These are phyloP conservation scores for Pharus latifolius DNA, from an alignment of 176 grass and related monocot species.

Conservation along the genomic window DNA sequence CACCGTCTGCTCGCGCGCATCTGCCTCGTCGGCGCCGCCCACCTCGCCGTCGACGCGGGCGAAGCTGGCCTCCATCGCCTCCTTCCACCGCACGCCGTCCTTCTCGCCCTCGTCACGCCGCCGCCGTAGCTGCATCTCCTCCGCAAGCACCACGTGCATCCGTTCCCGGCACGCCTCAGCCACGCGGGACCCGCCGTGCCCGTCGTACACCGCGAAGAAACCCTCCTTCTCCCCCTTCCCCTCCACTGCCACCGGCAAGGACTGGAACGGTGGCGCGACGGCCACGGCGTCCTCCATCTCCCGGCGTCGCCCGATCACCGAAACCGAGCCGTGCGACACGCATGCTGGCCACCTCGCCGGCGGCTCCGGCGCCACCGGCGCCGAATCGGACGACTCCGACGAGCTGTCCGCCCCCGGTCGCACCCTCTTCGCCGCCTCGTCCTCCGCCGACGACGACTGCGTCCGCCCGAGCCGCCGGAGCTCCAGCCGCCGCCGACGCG, in stretches of 20 bases:
- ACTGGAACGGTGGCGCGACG: slow-evolving; percentile 6
- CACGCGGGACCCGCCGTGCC: slow-evolving; percentile 40
- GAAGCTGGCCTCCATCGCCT: slow-evolving; percentile 49
- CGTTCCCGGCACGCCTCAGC: slow-evolving; percentile 35
- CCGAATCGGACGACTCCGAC: neutral
- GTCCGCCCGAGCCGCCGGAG: neutral
- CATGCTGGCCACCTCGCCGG: neutral
- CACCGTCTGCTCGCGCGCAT: neutral
- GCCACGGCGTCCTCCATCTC: slow-evolving; percentile 55
- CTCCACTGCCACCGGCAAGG: neutral
- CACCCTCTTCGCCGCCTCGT: slow-evolving; percentile 1
- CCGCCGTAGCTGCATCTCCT: slow-evolving; percentile 34
- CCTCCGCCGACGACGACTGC: neutral
- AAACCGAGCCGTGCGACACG: slow-evolving; percentile 25
- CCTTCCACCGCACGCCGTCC: slow-evolving; percentile 25
- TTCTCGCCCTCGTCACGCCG: neutral
- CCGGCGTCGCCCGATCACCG: slow-evolving; percentile 31
- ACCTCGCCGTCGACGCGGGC: slow-evolving; percentile 59
- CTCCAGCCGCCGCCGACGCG: slow-evolving; percentile 18
- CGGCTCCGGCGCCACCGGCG: slow-evolving; percentile 8
- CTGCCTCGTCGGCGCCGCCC: neutral
- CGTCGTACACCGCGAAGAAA: slow-evolving; percentile 62
- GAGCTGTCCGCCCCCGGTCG: neutral
- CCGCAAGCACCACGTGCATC: slow-evolving; percentile 63
- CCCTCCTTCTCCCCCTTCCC: neutral